Conservation (phyloP, 2,329 filamentous ascomycete species). For the Fusarium haematococcum region DNA sequence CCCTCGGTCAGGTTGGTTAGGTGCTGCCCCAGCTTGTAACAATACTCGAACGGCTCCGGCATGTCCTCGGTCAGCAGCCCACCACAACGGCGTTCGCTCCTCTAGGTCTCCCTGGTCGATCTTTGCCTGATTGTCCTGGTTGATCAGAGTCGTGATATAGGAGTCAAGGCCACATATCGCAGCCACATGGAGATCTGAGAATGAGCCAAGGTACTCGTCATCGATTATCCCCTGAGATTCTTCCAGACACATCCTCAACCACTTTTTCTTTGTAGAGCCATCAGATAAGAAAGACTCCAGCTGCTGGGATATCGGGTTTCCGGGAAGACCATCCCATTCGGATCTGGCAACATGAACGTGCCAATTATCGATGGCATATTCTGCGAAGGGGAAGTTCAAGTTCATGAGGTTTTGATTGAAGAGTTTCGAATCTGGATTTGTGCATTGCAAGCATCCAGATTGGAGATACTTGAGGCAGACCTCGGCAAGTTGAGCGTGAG, state of each 20-base stretch:
- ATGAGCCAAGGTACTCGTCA: background rate
- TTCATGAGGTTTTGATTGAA: background rate
- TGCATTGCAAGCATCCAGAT: constrained; percentile 3
- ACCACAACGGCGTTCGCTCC: constrained; percentile 19
- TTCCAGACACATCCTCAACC: background rate
- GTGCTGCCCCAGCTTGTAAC: constrained; percentile 42
- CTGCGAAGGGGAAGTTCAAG: constrained; percentile 24
- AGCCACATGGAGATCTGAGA: constrained; percentile 25
- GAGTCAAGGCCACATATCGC: constrained; percentile 21
- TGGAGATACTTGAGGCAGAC: constrained; percentile 31
- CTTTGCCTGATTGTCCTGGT: background rate
- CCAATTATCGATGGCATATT: constrained; percentile 27
- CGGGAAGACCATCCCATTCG: background rate
- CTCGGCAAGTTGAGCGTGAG: constrained; percentile 29
- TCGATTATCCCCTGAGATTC: fast-evolving
- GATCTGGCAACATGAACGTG: constrained; percentile 10
- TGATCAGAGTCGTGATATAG: constrained; percentile 6
- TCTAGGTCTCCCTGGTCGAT: constrained; percentile 1
- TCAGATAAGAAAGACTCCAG: constrained; percentile 15
- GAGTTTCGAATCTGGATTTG: background rate
- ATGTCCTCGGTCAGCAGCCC: constrained; percentile 43
- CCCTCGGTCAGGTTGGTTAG: constrained; percentile 28
- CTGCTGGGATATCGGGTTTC: constrained; percentile 1
- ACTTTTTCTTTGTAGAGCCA: background rate
- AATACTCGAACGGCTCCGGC: constrained; percentile 29